A percentile compares a stretch with the other conserved stretches of the same genome.
Conservation (phyloP, 2,329 filamentous ascomycete genomes). For the Trichoderma asperellum region DNA sequence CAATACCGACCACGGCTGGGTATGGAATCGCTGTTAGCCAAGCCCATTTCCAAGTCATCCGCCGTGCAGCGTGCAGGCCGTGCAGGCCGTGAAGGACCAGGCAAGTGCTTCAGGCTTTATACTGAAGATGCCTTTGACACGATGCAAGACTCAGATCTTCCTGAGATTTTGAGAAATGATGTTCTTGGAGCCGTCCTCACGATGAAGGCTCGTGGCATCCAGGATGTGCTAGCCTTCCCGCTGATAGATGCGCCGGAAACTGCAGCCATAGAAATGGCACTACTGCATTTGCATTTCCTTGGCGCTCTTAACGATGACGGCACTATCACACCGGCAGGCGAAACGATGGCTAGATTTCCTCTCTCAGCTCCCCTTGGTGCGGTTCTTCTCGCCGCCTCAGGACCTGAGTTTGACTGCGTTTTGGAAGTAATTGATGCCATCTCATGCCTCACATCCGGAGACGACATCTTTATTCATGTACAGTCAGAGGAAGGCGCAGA, state of each 20-base stretch:
- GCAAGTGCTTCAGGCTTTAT: conserved; percentile 88
- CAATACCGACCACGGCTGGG: conserved; percentile 83
- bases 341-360: conserved; percentile 80
- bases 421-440: conserved; percentile 85
- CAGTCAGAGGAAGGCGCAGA: conserved; percentile 61
- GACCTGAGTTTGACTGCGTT: conserved; percentile 71
- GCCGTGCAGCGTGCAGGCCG: conserved; percentile 90
- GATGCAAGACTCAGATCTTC: conserved; percentile 74
- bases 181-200: conserved; percentile 83
- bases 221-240: conserved; percentile 80
- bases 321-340: conserved; percentile 72
- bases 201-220: conserved; percentile 89
- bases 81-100: conserved; percentile 88
- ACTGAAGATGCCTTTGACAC: conserved; percentile 74
- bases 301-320: conserved; percentile 74
- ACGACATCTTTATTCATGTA: conserved; percentile 65
- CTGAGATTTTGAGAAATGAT: conserved; percentile 90
- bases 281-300: conserved; percentile 78
- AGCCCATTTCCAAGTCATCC: conserved; percentile 90
- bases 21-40: conserved; percentile 86
- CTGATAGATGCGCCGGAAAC: conserved; percentile 80
- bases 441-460: conserved; percentile 64
- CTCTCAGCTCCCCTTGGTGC: conserved; percentile 80
- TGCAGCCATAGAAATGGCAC: conserved; percentile 78
- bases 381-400: conserved; percentile 78